Evolutionary conservation across 2,329 filamentous ascomycete species (phyloP).

Genomic region (Aspergillus pseudoviridinutans): DNA sequence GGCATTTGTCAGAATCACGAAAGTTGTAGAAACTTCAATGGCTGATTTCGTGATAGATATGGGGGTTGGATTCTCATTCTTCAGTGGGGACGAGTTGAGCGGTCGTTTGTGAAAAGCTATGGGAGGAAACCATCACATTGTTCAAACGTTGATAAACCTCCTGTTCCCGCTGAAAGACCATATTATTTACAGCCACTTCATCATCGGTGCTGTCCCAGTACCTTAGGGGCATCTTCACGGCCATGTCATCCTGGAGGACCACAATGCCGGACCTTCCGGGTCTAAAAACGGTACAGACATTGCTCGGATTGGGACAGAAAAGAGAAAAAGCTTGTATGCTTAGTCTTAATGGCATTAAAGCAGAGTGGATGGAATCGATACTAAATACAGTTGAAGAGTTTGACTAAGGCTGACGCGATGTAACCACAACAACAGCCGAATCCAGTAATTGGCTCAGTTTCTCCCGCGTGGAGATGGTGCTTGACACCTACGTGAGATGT

Average conservation of each 20-base stretch:
- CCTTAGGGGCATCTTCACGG: conserved; percentile 17
- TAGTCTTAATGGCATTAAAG: too few species aligned
- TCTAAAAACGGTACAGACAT: too few species aligned
- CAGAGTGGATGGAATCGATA: too few species aligned
- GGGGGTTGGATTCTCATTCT: conserved; percentile 22
- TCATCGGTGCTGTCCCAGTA: conserved; percentile 11
- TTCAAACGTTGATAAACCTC: conserved; percentile 17
- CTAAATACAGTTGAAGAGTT: too few species aligned
- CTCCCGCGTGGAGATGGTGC: neutral
- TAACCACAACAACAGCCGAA: neutral
- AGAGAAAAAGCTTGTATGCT: too few species aligned
- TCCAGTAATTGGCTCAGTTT: neutral
- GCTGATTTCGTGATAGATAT: conserved; percentile 16
- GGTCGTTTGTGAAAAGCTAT: conserved; percentile 10
- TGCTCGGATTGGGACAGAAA: too few species aligned
- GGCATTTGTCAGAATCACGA: conserved; percentile 22
- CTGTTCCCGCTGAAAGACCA: conserved; percentile 15
- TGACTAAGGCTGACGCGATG: too few species aligned
- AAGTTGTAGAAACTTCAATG: conserved; percentile 16
- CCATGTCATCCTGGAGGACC: conserved; percentile 10
- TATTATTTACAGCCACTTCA: conserved; percentile 14
- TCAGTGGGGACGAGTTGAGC: conserved; percentile 21
- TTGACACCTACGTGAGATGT: neutral
- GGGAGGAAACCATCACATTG: conserved; percentile 13
- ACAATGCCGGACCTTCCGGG: conserved; percentile 8